phyloP scores from a whole-genome alignment of 768 basidiomycete species.

The Boletus rex-veris region DNA sequence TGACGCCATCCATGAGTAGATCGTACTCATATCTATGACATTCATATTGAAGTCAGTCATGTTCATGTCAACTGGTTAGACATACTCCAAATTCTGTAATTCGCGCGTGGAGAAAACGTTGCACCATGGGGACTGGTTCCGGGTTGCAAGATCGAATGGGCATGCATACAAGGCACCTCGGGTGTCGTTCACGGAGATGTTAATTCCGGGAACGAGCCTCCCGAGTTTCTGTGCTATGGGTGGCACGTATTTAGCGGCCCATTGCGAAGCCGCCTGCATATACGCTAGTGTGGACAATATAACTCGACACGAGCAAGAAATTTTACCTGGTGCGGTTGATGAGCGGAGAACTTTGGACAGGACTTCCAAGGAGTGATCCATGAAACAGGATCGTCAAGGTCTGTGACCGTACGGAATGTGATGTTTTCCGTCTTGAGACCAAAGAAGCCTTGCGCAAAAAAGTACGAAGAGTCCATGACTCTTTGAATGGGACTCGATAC shows the following conservation, averaged over 20 bases:
- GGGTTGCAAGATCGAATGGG: conserved; percentile 39
- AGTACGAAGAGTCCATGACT: conserved; percentile 40
- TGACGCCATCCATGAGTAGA: conserved; percentile 36
- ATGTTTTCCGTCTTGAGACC: conserved; percentile 30
- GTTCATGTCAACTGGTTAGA: background rate
- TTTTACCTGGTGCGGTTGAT: conserved; percentile 5
- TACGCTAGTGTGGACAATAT: background rate
- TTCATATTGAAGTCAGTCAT: background rate
- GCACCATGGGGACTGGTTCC: conserved; percentile 40
- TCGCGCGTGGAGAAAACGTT: conserved; percentile 34
- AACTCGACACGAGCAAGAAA: background rate
- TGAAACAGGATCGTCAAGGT: conserved; percentile 35
- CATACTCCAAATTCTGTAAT: conserved; percentile 37
- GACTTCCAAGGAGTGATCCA: conserved; percentile 43
- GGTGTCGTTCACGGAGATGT: conserved; percentile 33
- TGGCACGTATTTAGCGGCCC: conserved; percentile 35
- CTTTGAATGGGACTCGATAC: conserved; percentile 15
- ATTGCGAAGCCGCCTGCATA: conserved; percentile 21
- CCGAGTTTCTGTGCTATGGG: conserved; percentile 36
- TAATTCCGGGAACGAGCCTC: conserved; percentile 31
- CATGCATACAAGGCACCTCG: conserved; percentile 42
- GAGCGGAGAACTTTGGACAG: conserved; percentile 26
- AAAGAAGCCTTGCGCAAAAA: conserved; percentile 40
- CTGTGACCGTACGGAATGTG: conserved; percentile 29
- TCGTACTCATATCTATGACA: conserved; percentile 37